Base-by-base conservation (phyloP, 768 basidiomycete genomes). In the Serendipita sp. region DNA sequence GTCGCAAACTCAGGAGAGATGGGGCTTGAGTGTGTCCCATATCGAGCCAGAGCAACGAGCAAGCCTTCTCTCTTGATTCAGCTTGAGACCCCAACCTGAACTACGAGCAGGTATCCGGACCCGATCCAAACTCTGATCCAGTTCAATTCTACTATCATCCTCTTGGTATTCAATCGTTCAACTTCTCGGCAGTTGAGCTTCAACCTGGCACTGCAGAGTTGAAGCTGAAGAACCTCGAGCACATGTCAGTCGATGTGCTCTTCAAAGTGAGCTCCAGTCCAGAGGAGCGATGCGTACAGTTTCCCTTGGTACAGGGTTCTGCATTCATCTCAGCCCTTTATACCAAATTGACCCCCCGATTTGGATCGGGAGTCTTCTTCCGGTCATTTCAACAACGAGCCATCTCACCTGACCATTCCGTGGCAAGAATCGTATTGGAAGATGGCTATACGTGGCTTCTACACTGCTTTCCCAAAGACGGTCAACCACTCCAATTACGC, bases 231-330 rank as follows among this genome's bases (percentile, higher is more conserved):
- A 15, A 65, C 15, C 35, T 46, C 18, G 18, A 54, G 41, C 24
- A 44, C 56, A 45, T 37, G 34, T 65, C 65, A 2, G 65, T 58
- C 4, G 8, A 38, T 3, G 28, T 65, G 16, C 3, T 37, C 15
- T 32, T 65, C 54, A 24, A 28, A 11, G 11, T 41, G 4, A 11
- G 8, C 24, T n/a, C 24, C 8, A 32, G 54, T 35, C 30, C 47
- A 18, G 38, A 18, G 15, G 38, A 16, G 7, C 24, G 45, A n/a
- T 30, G 35, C 30, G n/a, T 65, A 5, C 34, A 32, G n/a, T 38
- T 65, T 30, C 65, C 65, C 16, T 37, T 65, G 24, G 54, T 65
- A 15, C 65, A 65, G 38, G 65, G 65, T 24, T 47, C 44, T 30
- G 65, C 45, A 7, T 65, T 65, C 30, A 46, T 65, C 5, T 44